These are phyloP conservation scores for Kwoniella europaea DNA, from an alignment of 768 basidiomycete genomes.

Conservation along the genomic window DNA sequence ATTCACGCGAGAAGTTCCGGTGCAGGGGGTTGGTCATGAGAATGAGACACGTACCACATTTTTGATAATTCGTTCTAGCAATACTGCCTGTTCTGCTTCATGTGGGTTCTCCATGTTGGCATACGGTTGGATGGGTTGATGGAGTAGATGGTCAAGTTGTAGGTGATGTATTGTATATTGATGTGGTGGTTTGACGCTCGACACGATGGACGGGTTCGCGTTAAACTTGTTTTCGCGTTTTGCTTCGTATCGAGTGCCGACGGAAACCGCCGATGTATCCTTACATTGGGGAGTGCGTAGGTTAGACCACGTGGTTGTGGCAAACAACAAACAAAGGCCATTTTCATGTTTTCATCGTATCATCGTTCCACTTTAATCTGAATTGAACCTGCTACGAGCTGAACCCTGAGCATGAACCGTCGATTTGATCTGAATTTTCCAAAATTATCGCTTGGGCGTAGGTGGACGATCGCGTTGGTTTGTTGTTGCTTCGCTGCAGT, in stretches of 20 bases:
- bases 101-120: conserved; percentile 88
- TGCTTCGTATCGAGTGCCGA: not conserved
- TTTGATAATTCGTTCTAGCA: conserved; percentile 87
- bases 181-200: too few species aligned
- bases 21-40: not conserved
- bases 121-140: not conserved
- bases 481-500: not conserved
- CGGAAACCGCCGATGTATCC: not conserved
- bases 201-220: not conserved
- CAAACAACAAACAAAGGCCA: conserved; percentile 9
- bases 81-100: conserved; percentile 85
- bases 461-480: not conserved
- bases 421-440: not conserved
- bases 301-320: not conserved
- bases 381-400: not conserved
- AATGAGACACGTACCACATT: conserved; percentile 69
- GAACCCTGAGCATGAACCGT: conserved; percentile 7
- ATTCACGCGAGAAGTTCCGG: not conserved
- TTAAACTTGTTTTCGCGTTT: not conserved
- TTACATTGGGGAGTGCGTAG: not conserved
- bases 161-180: not conserved
- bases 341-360: not conserved
- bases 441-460: not conserved
- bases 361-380: conserved; percentile 14
- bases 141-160: not conserved